These are phyloP conservation scores for Handroanthus guayacan DNA, from an alignment of 257 asterid genomes.

Conservation along the genomic window DNA sequence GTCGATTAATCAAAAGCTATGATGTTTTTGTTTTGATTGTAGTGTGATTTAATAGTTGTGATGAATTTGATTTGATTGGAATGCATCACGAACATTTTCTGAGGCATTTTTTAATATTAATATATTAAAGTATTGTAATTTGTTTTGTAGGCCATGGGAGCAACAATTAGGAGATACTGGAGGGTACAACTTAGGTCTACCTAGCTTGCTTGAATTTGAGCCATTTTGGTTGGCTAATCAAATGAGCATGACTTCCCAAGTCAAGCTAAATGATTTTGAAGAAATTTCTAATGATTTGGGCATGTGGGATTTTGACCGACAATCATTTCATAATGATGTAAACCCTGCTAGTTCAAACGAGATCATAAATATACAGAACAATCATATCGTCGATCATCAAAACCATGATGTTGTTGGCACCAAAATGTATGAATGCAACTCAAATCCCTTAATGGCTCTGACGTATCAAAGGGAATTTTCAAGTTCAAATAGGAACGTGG, in stretches of 20 bases:
- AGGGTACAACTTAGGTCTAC: slow-evolving; percentile 37
- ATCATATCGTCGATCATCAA: background rate
- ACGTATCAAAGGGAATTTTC: background rate
- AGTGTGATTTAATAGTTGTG: too few relatives aligned
- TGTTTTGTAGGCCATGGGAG: slow-evolving; percentile 56
- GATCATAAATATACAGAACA: background rate
- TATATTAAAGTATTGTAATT: background rate
- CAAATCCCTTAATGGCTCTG: background rate
- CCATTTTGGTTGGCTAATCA: slow-evolving; percentile 36
- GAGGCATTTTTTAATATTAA: too few relatives aligned
- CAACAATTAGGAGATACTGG: slow-evolving; percentile 38
- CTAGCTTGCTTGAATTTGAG: slow-evolving; percentile 30
- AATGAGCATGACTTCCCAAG: slow-evolving; percentile 11
- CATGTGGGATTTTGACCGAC: slow-evolving; percentile 45
- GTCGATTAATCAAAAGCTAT: too few relatives aligned
- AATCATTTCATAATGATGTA: slow-evolving; percentile 33
- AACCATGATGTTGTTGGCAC: background rate
- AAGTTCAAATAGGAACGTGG: background rate
- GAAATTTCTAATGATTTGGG: slow-evolving; percentile 51
- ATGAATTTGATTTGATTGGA: too few relatives aligned
- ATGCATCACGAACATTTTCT: too few relatives aligned
- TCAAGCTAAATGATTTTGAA: slow-evolving; percentile 51
- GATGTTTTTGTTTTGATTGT: too few relatives aligned
- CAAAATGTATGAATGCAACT: background rate
- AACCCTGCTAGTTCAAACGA: slow-evolving; percentile 30